These are phyloP conservation scores for Kodamaea leandrae DNA, from an alignment of 805 yeast species.

Conservation along the genomic window DNA sequence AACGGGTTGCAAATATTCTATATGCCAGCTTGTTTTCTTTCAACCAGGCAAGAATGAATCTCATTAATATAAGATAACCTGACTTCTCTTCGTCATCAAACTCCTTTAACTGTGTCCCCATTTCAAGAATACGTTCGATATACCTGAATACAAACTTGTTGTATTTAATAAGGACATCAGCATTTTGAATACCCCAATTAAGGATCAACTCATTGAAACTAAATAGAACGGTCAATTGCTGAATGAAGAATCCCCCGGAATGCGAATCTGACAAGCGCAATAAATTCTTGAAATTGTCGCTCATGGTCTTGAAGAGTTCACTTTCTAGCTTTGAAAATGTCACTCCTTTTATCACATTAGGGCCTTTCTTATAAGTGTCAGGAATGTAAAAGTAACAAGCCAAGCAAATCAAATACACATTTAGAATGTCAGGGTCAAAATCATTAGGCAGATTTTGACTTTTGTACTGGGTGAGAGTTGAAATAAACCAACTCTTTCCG, in stretches of 20 bases:
- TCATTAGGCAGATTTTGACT: neutral
- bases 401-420: slow-evolving; percentile 31
- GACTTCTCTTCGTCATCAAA: slow-evolving; percentile 2
- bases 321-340: slow-evolving; percentile 23
- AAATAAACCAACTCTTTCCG: slow-evolving; percentile 34
- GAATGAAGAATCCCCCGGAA: slow-evolving; percentile 17
- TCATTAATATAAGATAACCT: slow-evolving; percentile 18
- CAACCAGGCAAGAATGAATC: slow-evolving; percentile 59
- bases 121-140: slow-evolving; percentile 19
- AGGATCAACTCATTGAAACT: slow-evolving; percentile 19
- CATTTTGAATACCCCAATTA: slow-evolving; percentile 6
- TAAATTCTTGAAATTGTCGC: slow-evolving; percentile 12
- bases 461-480: slow-evolving; percentile 20
- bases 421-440: slow-evolving; percentile 11
- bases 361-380: slow-evolving; percentile 21
- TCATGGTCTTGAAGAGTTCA: slow-evolving; percentile 20
- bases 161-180: slow-evolving; percentile 14
- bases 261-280: slow-evolving; percentile 7
- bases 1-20: slow-evolving; percentile 13
- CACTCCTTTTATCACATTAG: slow-evolving; percentile 21
- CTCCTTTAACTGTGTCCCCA: slow-evolving; percentile 3
- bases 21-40: slow-evolving; percentile 41
- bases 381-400: slow-evolving; percentile 46
- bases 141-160: slow-evolving; percentile 19
- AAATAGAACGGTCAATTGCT: slow-evolving; percentile 25